Evolutionary conservation across 2,329 filamentous ascomycete species (phyloP), one percentile per base, ranked within the genome.

Genomic region (Cytospora schulzeri): DNA sequence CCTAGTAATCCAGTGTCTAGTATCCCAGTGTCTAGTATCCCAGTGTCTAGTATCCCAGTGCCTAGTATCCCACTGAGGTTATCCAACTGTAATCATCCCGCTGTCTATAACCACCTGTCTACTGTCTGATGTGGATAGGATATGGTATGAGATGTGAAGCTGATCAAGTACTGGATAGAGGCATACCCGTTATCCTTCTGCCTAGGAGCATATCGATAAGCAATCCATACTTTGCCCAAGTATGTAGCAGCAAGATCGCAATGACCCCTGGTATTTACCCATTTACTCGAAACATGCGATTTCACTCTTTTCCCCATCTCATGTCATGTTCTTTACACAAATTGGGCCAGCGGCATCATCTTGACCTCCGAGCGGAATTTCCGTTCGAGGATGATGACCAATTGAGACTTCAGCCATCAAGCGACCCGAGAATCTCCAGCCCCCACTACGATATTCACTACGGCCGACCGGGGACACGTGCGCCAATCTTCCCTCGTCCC

Each of bases 361-460:
- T 38, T 35, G 55, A 63, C 38, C 28, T 57, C 45, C 1, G 4
- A 50, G 57, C 50, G 52, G 57, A 24, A 24, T 14, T 22, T 33
- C 26, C 58, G 54, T 28, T 57, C 50, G 55, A 65, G 57, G 54
- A 66, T 66, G 65, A 62, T 55, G 50, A 63, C 62, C 38, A 41
- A 45, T 22, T 48, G 55, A 31, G 24, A 33, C 12, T 38, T 53
- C 38, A 57, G 45, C 28, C 54, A 35, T 48, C 50, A 38, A 48
- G 15, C 33, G 17, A 57, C 51, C 12, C 14, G n/a, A 56, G 35
- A 48, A 50, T 26, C 48, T 29, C 33, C 50, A 29, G 60, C 45
- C 60, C 29, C 38, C 52, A 50, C 60, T 50, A 50, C 50, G 29
- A 51, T 53, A 62, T 62, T 35, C 60, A 51, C 41, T 17, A 28